A percentile compares a stretch with the other conserved stretches of the same genome.
These are phyloP conservation scores for Fomitopsis schrenkii DNA, from an alignment of 1,284 basidiomycete species.

Conservation along the genomic window DNA sequence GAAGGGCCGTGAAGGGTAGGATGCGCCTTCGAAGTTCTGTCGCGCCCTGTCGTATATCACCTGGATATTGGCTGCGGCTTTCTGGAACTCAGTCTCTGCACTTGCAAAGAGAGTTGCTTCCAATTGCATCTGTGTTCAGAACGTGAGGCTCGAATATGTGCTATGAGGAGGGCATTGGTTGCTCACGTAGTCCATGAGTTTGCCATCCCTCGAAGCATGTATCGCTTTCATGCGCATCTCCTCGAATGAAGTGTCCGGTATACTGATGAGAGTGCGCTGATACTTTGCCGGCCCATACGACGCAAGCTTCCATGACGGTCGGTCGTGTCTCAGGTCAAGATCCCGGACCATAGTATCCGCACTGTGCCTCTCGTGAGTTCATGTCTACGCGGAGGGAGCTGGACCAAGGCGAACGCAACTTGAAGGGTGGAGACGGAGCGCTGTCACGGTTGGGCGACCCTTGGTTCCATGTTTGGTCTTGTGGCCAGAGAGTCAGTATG, in stretches of 20 bases:
- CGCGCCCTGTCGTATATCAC: slow-evolving; percentile 51
- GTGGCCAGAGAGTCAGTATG: slow-evolving; percentile 23
- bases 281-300: slow-evolving; percentile 77
- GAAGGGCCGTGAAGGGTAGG: slow-evolving; percentile 15
- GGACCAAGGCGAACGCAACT: slow-evolving; percentile 30
- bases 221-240: slow-evolving; percentile 75
- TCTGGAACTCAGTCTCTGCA: slow-evolving; percentile 38
- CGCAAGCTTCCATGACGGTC: slow-evolving; percentile 81
- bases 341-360: slow-evolving; percentile 59
- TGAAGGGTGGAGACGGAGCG: slow-evolving; percentile 31
- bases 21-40: slow-evolving; percentile 19
- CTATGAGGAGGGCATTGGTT: neutral
- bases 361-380: slow-evolving; percentile 33
- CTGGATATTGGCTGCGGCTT: slow-evolving; percentile 44
- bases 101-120: slow-evolving; percentile 43
- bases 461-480: slow-evolving; percentile 42
- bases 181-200: slow-evolving; percentile 69
- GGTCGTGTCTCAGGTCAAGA: slow-evolving; percentile 54
- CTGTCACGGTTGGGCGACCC: slow-evolving; percentile 15
- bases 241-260: slow-evolving; percentile 76
- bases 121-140: slow-evolving; percentile 41
- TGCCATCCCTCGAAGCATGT: slow-evolving; percentile 53
- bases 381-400: neutral
- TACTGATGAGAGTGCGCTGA: slow-evolving; percentile 66
- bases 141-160: neutral